Conservation (phyloP, 2,329 filamentous ascomycete genomes). For the Trichoderma pleuroti region DNA sequence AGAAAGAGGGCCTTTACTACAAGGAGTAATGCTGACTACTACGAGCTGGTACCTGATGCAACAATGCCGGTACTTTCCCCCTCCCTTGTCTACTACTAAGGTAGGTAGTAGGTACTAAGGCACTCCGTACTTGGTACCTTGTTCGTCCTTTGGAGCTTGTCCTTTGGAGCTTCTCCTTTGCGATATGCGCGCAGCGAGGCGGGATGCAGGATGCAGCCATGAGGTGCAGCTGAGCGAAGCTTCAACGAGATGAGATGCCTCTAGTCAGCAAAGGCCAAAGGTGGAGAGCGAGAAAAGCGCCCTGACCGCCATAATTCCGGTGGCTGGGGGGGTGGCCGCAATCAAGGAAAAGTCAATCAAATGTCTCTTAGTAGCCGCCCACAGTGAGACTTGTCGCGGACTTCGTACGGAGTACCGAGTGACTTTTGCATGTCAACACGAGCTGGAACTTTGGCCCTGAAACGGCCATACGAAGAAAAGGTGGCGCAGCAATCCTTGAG, state of each 20-base stretch:
- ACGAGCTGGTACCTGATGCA: neutral
- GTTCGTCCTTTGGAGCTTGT: neutral
- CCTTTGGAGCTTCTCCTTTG: neutral
- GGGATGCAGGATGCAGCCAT: constrained; percentile 16
- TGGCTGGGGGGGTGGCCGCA: constrained; percentile 27
- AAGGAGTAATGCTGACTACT: neutral
- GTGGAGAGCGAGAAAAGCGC: neutral
- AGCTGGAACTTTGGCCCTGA: neutral
- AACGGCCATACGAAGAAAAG: neutral
- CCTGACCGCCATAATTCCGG: constrained; percentile 31
- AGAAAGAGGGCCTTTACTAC: neutral
- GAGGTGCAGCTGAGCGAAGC: constrained; percentile 18
- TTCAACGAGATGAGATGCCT: neutral
- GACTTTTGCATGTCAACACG: neutral
- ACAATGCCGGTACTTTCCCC: neutral
- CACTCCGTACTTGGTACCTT: neutral
- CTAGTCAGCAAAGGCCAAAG: neutral
- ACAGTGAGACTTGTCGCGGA: neutral
- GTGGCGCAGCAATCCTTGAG: constrained; percentile 1
- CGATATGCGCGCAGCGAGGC: constrained; percentile 5
- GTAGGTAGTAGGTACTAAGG: too few species aligned
- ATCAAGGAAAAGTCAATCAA: neutral
- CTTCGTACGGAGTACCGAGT: neutral
- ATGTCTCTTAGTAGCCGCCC: neutral
- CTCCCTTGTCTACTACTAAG: neutral